Evolutionary conservation across 1,284 basidiomycete species (phyloP).

Genomic region (Cutaneotrichosporon mucoides): DNA sequence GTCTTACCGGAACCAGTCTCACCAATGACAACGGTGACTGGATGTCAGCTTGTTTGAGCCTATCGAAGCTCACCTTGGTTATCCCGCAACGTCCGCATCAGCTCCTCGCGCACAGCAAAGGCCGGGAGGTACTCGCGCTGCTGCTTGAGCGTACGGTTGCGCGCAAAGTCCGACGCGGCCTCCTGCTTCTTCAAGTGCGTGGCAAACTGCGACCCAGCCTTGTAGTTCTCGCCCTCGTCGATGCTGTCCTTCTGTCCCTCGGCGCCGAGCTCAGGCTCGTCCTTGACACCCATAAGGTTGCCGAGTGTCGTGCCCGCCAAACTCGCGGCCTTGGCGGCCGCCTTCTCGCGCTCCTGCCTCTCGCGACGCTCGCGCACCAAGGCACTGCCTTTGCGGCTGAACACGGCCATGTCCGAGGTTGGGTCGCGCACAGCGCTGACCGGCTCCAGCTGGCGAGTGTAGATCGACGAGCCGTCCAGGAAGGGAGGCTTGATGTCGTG

Average conservation of each 20-base stretch:
- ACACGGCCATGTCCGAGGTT: slow-evolving; percentile 91
- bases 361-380: slow-evolving; percentile 94
- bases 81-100: slow-evolving; percentile 84
- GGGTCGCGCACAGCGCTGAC: slow-evolving; percentile 93
- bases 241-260: slow-evolving; percentile 61
- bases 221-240: slow-evolving; percentile 68
- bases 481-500: slow-evolving; percentile 98
- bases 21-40: slow-evolving; percentile 83
- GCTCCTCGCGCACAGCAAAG: slow-evolving; percentile 92
- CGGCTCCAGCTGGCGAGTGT: slow-evolving; percentile 93
- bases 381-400: slow-evolving; percentile 89
- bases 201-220: slow-evolving; percentile 94
- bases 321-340: slow-evolving; percentile 88
- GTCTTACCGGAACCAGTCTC: slow-evolving; percentile 96
- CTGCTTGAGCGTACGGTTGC: slow-evolving; percentile 78
- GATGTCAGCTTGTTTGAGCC: no score
- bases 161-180: slow-evolving; percentile 79
- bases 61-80: slow-evolving; percentile 60
- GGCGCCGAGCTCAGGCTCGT: slow-evolving; percentile 63
- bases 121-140: slow-evolving; percentile 96
- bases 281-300: slow-evolving; percentile 95
- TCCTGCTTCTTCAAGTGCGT: slow-evolving; percentile 74
- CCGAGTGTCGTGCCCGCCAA: slow-evolving; percentile 89
- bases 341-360: slow-evolving; percentile 87
- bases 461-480: slow-evolving; percentile 91